Evolutionary conservation across 2,329 filamentous ascomycete genomes (phyloP).

Genomic region (Alternaria novae-zelandiae): DNA sequence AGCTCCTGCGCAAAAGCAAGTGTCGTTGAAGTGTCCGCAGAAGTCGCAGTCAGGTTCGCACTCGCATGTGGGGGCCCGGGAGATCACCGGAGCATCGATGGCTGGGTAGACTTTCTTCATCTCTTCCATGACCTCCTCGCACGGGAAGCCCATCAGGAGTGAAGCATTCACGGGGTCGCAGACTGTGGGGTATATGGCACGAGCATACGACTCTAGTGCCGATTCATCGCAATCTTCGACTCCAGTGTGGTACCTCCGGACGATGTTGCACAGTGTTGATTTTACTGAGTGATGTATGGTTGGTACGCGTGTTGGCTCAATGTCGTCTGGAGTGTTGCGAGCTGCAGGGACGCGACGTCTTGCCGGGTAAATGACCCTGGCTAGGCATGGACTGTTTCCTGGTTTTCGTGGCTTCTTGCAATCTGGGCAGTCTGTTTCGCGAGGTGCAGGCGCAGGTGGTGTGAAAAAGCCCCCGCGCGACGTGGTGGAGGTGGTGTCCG

Average conservation of each 20-base stretch:
- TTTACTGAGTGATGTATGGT: background rate
- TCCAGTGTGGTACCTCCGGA: constrained; percentile 5
- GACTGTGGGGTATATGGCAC: background rate
- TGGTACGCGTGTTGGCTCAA: background rate
- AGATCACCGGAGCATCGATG: background rate
- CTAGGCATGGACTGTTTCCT: constrained; percentile 3
- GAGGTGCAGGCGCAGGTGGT: background rate
- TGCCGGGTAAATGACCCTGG: constrained; percentile 6
- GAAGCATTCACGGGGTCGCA: constrained; percentile 2
- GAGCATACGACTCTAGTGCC: background rate
- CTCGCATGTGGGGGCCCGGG: background rate
- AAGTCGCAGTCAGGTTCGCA: background rate
- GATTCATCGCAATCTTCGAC: constrained; percentile 5
- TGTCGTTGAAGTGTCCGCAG: background rate
- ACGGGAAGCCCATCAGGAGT: constrained; percentile 4
- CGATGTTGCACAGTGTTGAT: constrained; percentile 1
- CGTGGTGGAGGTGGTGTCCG: background rate
- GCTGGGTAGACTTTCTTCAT: background rate
- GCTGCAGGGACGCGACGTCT: background rate
- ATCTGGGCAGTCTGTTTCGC: background rate
- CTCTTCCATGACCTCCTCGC: constrained; percentile 1
- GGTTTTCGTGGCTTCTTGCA: background rate
- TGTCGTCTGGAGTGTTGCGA: background rate
- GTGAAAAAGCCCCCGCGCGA: background rate
- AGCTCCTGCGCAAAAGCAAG: background rate